These are phyloP conservation scores for Monosporascus sp. DNA, from an alignment of 2,329 filamentous ascomycete genomes.

Conservation along the genomic window DNA sequence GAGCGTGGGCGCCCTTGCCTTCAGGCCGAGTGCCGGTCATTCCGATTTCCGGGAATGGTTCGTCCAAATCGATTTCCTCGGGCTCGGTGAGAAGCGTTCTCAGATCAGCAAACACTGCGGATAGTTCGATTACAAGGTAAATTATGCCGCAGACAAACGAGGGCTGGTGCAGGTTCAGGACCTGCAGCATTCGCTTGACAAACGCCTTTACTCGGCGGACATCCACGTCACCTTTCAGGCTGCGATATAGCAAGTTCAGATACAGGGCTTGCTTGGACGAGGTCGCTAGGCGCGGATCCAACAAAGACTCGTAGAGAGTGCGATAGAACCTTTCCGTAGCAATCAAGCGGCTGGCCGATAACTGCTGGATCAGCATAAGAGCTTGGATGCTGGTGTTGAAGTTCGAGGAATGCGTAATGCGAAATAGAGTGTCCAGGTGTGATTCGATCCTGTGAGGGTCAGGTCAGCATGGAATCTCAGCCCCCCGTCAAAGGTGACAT, in stretches of 20 bases:
- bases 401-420: conserved; percentile 94
- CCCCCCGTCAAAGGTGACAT: not conserved
- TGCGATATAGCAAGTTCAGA: conserved; percentile 82
- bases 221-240: conserved; percentile 85
- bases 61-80: conserved; percentile 68
- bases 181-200: conserved; percentile 84
- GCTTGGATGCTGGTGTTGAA: conserved; percentile 99
- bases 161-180: conserved; percentile 82
- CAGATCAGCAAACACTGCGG: conserved; percentile 73
- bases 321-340: conserved; percentile 89
- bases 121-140: conserved; percentile 79
- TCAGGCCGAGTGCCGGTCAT: conserved; percentile 31
- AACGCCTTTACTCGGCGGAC: conserved; percentile 92
- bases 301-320: conserved; percentile 87
- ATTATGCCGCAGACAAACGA: conserved; percentile 91
- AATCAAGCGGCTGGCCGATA: conserved; percentile 73
- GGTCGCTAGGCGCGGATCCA: conserved; percentile 80
- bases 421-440: conserved; percentile 90
- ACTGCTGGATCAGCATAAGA: conserved; percentile 88
- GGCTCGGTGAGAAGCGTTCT: conserved; percentile 73
- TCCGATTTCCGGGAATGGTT: conserved; percentile 50
- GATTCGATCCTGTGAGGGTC: conserved; percentile 59
- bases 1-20: no score
- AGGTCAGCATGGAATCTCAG: conserved; percentile 12
- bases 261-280: conserved; percentile 96